These are phyloP conservation scores for Cladosporium oxysporum DNA, from an alignment of 2,329 filamentous ascomycete genomes.

Conservation along the genomic window DNA sequence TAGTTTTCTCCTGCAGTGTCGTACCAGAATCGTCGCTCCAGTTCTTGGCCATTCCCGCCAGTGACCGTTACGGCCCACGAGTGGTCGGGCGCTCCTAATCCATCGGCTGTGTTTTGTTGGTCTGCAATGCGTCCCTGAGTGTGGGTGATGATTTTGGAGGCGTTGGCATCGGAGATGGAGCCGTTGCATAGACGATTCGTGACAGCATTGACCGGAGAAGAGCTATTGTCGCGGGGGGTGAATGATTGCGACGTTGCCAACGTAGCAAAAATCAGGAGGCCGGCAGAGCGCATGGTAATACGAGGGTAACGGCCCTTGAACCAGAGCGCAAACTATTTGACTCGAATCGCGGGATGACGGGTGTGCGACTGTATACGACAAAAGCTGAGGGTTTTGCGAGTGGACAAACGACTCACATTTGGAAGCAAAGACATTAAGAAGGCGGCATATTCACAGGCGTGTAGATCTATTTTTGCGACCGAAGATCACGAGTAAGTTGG, in stretches of 20 bases:
- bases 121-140: too few species aligned
- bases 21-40: constrained; percentile 1
- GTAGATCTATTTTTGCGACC: not conserved
- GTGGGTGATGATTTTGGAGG: not conserved
- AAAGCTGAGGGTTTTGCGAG: not conserved
- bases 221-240: not conserved
- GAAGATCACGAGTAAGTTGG: not conserved
- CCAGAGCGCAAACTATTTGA: not conserved
- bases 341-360: not conserved
- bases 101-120: not conserved
- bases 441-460: not conserved
- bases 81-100: not conserved
- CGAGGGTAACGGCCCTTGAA: too few species aligned
- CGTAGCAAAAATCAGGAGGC: not conserved
- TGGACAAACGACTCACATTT: not conserved
- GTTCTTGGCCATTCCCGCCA: not conserved
- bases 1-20: not conserved
- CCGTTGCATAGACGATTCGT: not conserved
- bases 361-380: not conserved
- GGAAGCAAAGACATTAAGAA: not conserved
- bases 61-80: constrained; percentile 3
- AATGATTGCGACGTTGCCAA: not conserved
- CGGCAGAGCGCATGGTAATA: not conserved
- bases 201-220: not conserved
- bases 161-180: not conserved